Base-by-base conservation (phyloP, 2,329 filamentous ascomycete genomes). In the Sporothrix pseudoabietina region DNA sequence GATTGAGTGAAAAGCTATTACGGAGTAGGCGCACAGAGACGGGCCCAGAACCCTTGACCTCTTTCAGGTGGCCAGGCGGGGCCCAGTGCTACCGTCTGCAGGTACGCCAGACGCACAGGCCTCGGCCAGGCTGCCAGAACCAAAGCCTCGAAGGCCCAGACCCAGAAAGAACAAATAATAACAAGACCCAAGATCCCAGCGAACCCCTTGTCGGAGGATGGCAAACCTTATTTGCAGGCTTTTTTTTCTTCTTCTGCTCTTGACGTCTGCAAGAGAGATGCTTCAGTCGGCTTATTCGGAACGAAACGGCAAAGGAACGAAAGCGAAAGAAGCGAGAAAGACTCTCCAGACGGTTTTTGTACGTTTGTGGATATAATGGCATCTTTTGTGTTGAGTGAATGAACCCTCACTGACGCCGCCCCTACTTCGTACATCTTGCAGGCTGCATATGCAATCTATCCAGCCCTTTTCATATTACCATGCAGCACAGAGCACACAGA, bases 1-100 rank as follows among this genome's bases (percentile, higher is more conserved):
- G 84, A 83, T 79, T 78, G 80, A 76, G 78, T 83, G 2, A 19
- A n/a, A 52, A 19, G 14, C 2, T 85, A 80, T 85, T 10, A 19
- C 41, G 9, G 8, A 52, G 26, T 41, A 65, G n/a, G 22, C 35
- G 35, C 59, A 39, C 61, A 16, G 3, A 30, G 41, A 10, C 61
- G 1, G 22, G 7, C 16, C 22, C 7, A 68, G 16, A n/a, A n/a
- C 7, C 65, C 26, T 22, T 52, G 49, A 7, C 65, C 65, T 52
- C 19, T 68, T 68, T 32, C 7, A 68, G 44, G 12, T 52, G 12
- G 16, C 12, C 7, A 26, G 39, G 39, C 22, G 35, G 35, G 30
- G 35, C 14, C 61, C n/a, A 47, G 61, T 47, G 22, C 61, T 47
- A 66, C 65, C 26, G 8, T 52, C 35, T 44, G 52, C 52, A 59